A percentile compares a stretch with the other conserved stretches of the same genome.
These are phyloP conservation scores for Arabidopsis hybrid DNA, from an alignment of 441 rosid species.

Conservation along the genomic window DNA sequence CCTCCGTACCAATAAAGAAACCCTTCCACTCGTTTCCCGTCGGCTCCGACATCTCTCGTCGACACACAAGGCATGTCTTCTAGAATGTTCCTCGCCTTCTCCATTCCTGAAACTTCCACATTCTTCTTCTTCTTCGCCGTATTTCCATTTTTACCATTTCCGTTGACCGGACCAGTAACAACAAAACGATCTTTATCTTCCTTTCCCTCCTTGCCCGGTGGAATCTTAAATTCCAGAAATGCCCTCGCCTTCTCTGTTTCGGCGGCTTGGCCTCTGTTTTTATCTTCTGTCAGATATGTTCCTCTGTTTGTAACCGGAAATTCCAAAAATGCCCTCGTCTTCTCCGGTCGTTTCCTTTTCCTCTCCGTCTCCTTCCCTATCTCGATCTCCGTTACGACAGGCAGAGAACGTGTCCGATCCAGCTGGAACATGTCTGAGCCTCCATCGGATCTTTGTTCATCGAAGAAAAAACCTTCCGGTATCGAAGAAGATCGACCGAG, in stretches of 20 bases:
- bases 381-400: conserved; percentile 58
- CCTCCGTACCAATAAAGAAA: conserved; percentile 50
- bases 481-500: conserved; percentile 71
- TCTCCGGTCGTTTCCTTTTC: conserved; percentile 77
- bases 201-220: conserved; percentile 7
- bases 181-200: background rate
- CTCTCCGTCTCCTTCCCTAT: conserved; percentile 63
- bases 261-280: background rate
- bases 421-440: conserved; percentile 36
- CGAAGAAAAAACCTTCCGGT: conserved; percentile 52
- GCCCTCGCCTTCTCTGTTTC: conserved; percentile 4
- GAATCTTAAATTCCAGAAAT: conserved; percentile 4
- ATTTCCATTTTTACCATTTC: conserved; percentile 41
- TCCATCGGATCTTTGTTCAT: conserved; percentile 24
- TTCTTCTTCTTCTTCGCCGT: conserved; percentile 35
- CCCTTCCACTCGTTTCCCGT: conserved; percentile 54
- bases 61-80: conserved; percentile 53
- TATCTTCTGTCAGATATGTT: background rate
- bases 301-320: background rate
- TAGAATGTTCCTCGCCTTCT: conserved; percentile 48
- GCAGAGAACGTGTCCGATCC: conserved; percentile 72
- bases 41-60: conserved; percentile 51
- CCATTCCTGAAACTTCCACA: conserved; percentile 46
- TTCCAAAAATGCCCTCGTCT: conserved; percentile 50
- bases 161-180: conserved; percentile 12